These are phyloP conservation scores for Diaporthe australafricana DNA, from an alignment of 2,329 filamentous ascomycete species.

Conservation along the genomic window DNA sequence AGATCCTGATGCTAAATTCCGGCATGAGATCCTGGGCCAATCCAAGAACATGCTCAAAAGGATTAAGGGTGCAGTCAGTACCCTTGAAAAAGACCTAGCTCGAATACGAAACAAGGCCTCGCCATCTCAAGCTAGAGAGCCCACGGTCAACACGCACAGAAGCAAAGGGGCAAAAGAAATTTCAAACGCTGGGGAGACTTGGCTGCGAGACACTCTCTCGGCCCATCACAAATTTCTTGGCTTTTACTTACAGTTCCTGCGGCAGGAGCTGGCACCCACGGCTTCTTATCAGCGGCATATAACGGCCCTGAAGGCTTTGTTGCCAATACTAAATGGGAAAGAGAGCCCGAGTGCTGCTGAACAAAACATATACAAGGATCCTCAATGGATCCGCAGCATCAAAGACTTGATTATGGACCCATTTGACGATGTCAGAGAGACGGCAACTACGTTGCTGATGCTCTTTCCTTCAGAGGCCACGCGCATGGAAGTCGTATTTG, in stretches of 20 bases:
- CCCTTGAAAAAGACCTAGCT: conserved; percentile 60
- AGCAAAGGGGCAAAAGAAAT: conserved; percentile 31
- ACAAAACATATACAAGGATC: conserved; percentile 51
- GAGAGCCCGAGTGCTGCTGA: conserved; percentile 51
- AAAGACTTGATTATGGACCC: conserved; percentile 87
- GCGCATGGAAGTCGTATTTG: conserved; percentile 38
- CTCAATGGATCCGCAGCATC: conserved; percentile 70
- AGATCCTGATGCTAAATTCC: conserved; percentile 87
- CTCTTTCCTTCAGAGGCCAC: conserved; percentile 57
- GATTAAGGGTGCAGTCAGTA: conserved; percentile 73
- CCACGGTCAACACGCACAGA: conserved; percentile 29
- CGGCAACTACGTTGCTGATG: conserved; percentile 63
- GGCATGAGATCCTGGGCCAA: conserved; percentile 82
- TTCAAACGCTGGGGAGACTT: conserved; percentile 29
- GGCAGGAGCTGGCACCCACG: conserved; percentile 79
- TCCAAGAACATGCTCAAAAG: conserved; percentile 83
- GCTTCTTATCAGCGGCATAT: conserved; percentile 93
- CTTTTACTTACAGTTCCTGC: conserved; percentile 81
- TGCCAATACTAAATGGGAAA: conserved; percentile 75
- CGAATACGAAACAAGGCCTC: conserved; percentile 43
- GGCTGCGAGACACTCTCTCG: conserved; percentile 52
- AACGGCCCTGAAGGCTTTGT: conserved; percentile 78
- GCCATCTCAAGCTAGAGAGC: background rate
- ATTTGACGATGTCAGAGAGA: conserved; percentile 88
- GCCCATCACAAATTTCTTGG: conserved; percentile 74